Percentiles rank a stretch among this genome's conserved stretches.
Evolutionary conservation across 2,329 filamentous ascomycete species (phyloP).

Genomic region (Paecilomyces niveus): DNA sequence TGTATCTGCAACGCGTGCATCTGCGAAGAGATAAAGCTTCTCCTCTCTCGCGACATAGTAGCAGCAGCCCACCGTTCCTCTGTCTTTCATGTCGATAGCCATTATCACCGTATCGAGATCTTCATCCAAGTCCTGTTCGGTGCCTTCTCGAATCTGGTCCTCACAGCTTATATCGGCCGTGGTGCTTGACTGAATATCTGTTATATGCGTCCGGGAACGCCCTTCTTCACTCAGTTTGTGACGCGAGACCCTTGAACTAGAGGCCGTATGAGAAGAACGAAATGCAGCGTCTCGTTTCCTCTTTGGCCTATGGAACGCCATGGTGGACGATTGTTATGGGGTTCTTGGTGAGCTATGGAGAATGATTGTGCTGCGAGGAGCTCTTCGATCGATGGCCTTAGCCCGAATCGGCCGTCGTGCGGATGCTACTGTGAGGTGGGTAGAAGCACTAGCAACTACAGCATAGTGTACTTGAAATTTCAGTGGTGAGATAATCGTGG

Average conservation of each 20-base stretch:
- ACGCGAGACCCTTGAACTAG: constrained; percentile 3
- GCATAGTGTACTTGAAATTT: no score
- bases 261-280: background rate
- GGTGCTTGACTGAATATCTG: background rate
- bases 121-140: constrained; percentile 30
- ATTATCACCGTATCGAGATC: constrained; percentile 67
- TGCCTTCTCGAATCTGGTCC: constrained; percentile 8
- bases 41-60: constrained; percentile 70
- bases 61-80: constrained; percentile 69
- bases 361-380: background rate
- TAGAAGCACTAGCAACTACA: no score
- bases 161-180: constrained; percentile 10
- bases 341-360: background rate
- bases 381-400: background rate
- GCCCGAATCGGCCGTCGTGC: background rate
- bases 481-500: background rate
- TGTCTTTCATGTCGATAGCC: constrained; percentile 68
- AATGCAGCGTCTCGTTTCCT: constrained; percentile 5
- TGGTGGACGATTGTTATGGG: background rate
- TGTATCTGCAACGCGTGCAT: constrained; percentile 62
- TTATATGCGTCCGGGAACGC: background rate
- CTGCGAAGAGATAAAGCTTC: constrained; percentile 68
- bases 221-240: background rate
- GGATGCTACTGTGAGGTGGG: background rate
- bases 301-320: background rate